Evolutionary conservation across 495 filamentous ascomycete species (phyloP), one percentile per base, ranked within the genome.

Genomic region (Penicillium angulare): DNA sequence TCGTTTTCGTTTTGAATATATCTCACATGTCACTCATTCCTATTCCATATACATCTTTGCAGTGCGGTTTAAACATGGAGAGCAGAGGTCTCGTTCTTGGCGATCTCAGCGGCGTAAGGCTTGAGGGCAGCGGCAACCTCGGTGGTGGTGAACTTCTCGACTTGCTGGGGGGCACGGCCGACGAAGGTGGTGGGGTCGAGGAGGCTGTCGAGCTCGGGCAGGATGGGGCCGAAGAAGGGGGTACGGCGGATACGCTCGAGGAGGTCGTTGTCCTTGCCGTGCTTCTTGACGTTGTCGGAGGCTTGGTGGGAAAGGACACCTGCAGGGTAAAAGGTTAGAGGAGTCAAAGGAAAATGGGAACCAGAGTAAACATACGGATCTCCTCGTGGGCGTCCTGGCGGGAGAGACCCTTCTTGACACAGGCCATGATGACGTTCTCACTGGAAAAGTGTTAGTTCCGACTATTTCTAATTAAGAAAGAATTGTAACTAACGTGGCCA

Each of bases 371-470:
- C 56, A 52, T 68, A 67, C 77, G 76, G 51, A 97, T 90, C 63
- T 90, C 76, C 73, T 97, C 93, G 66, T 98, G 95, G 3, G 93
- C 87, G 20, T 96, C 88, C 65, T 98, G 93, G 43, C 95, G 78
- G 33, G 83, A 89, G 12, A 77, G 79, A 23, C 90, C 90, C 56
- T 86, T 79, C 51, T 79, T 77, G 32, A 88, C 84, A 42, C 93
- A 79, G 61, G 82, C 83, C 90, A 96, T 95, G 68, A 97, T 89
- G 60, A 73, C 68, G 60, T 73, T 77, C 58, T 77, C 73, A 58
- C 71, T 74, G 34, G 7, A 41, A 22, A 13, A 7, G 31, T 32
- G 49, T 71, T 56, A 69, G 60, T 36, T 47, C 21, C 7, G 16
- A 7, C 12, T n/a, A 39, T 32, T 34, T 13, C 42, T 13, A 23